Base-by-base conservation (phyloP, 2,329 filamentous ascomycete species). In the Knufia petricola region DNA sequence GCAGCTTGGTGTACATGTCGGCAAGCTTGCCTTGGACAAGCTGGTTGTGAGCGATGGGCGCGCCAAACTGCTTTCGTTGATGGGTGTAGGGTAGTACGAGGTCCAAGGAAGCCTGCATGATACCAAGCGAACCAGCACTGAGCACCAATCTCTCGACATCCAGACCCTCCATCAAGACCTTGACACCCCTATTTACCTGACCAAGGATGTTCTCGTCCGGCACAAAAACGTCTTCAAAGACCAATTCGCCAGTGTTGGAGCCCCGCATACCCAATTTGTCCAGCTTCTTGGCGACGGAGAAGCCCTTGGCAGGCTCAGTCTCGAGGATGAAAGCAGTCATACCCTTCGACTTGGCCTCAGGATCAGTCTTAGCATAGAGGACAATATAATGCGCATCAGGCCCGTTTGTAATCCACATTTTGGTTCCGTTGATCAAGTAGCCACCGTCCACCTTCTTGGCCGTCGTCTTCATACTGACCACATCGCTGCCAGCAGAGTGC, bases 381-480 rank as follows among this genome's bases (percentile, higher is more conserved):
- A 98, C 81, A 48, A 96, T 82, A 36, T 84, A 75, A 65, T 95
- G 79, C n/a, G 92, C 92, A 63, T 96, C 89, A 0, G 90, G 90
- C 3, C 90, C 80, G 67, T 98, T 98, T 53, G 90, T 98, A 64
- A 98, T 98, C 90, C 90, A 98, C 90, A 96, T 95, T 75, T 98
- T 95, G 52, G 83, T 86, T 26, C 89, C 90, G 61, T 89, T 87
- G 48, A 98, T 72, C 17, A 89, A 54, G 65, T 85, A 95, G 23
- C 90, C 90, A 30, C 88, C 89, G 59, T 92, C 85, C 9, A 87
- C 85, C 55, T 78, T 74, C 63, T 79, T 84, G 0, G 89, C 90
- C 2, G 79, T 83, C 38, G 83, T 94, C 64, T 89, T 87, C 90
- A 96, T 96, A 67, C 84, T 86, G 23, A 98, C 89, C 2, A 98